Evolutionary conservation across 2,329 filamentous ascomycete species (phyloP), one percentile per base, ranked within the genome.

Genomic region (Aspergillus fijiensis): DNA sequence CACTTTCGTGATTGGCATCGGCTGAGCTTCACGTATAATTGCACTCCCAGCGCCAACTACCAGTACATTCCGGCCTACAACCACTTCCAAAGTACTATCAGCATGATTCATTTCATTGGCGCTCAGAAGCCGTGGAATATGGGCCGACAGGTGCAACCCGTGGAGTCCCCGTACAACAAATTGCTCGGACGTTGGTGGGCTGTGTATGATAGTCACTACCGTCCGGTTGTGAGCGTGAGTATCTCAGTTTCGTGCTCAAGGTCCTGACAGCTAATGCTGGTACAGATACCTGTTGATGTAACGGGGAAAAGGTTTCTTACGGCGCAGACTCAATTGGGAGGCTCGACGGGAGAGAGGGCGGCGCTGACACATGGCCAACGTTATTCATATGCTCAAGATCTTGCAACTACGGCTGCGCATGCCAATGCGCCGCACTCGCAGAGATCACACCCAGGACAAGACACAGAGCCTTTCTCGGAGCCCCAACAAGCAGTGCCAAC

Each of bases 61-160:
- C 95, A 99, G 79, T 99, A 98, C 77, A 84, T 97, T 58, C 95
- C 95, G 12, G 95, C 95, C 55, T 99, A 96, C 77, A 87, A 88
- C 65, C 92, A 98, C 81, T 96, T 96, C 76, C 91, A 96, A 77
- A 90, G 89, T 51, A 90, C 87, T 68, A 96, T 99, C 70, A 93
- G 85, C 72, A 85, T 96, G 80, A 89, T 96, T 27, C 95, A 99
- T 78, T 99, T 97, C 76, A 98, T 99, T 70, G 95, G 95, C 48
- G 79, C 87, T 60, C 84, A 91, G 58, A 99, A 99, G 79, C 95
- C 95, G 0, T 99, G 95, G 95, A 84, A 84, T 23, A 78, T 86
- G 61, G 87, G 74, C n/a, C 71, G 76, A 50, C 72, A 76, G 61
- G 68, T 72, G 42, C 59, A 69, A 16, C 73, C 74, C 2, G 49